Evolutionary conservation across 306 rosid species (phyloP), one percentile per base, ranked within the genome.

Genomic region (Elaeagnus macrophylla): DNA sequence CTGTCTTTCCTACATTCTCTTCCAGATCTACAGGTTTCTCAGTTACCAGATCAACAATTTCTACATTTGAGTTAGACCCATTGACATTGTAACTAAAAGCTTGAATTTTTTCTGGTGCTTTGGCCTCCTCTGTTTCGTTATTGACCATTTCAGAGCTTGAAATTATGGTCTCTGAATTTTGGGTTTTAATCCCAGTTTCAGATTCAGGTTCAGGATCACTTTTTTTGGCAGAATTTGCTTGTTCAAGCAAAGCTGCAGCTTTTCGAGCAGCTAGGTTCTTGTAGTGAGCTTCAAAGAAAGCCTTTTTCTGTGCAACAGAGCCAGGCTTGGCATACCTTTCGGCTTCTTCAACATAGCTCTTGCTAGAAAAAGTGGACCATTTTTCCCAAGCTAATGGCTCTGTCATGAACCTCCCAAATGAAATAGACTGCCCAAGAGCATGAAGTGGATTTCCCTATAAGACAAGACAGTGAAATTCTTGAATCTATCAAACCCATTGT

Each of bases 281-380:
- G 83, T 91, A 91, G 62, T 91, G 97, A 53, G 96, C 97, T 78
- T 91, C 97, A 75, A 91, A 91, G 83, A 91, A 91, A 47, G 97
- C 97, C 62, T 91, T 91, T 80, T 91, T 91, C 75, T 86, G 96
- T 0, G 97, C 97, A 39, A 91, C 97, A 10, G 97, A 84, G 15
- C 97, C 97, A 0, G 96, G 96, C 10, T 71, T 70, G 8, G 97
- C 68, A 52, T 25, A 76, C 77, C 81, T 76, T 80, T 91, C 96
- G 0, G 97, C 97, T 68, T 91, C 97, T 71, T 91, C 97, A 0
- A 91, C 97, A 3, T 91, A 87, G 47, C 95, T 94, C 65, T 91
- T 91, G 66, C 78, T 76, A 14, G 96, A 80, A 67, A 91, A 80
- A 13, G 74, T 64, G 1, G 97, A 82, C 97, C 97, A 91, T 70